phyloP scores from a whole-genome alignment of 2,329 filamentous ascomycete genomes.

The Aspergillus sclerotialis region DNA sequence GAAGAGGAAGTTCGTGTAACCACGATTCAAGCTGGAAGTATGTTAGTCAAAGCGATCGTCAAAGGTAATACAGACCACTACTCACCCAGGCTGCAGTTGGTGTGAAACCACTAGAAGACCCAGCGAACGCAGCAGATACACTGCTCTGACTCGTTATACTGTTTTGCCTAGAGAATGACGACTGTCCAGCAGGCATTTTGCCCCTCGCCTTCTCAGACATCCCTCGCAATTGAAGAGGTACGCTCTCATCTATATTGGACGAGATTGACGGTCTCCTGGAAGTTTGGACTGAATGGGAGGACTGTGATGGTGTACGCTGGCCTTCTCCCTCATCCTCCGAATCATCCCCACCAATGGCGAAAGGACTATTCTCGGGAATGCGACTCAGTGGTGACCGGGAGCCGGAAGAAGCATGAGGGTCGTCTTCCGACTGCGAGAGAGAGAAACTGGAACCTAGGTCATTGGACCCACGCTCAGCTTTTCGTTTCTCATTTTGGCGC shows the following conservation, averaged over 20 bases:
- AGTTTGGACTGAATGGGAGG: conserved; percentile 48
- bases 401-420: conserved; percentile 38
- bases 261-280: conserved; percentile 63
- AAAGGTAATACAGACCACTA: conserved; percentile 1
- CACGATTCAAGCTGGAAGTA: conserved; percentile 69
- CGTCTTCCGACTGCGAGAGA: conserved; percentile 35
- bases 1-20: conserved; percentile 84
- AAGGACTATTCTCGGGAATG: conserved; percentile 69
- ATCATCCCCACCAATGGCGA: conserved; percentile 77
- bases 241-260: conserved; percentile 64
- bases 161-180: conserved; percentile 83
- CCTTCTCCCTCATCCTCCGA: conserved; percentile 58
- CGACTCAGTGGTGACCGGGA: conserved; percentile 55
- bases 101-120: conserved; percentile 55
- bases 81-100: conserved; percentile 69
- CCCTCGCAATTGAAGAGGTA: conserved; percentile 74
- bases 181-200: conserved; percentile 80
- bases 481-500: conserved; percentile 61
- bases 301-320: conserved; percentile 53
- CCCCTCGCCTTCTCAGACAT: conserved; percentile 97
- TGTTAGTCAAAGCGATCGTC: conserved; percentile 9
- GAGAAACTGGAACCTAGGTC: conserved; percentile 30
- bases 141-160: conserved; percentile 74
- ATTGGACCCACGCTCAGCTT: conserved; percentile 48
- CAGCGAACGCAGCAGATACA: conserved; percentile 52